phyloP scores from a whole-genome alignment of 1,139 yeast genomes.

The Hemisphaericaspora xylanilytica region DNA sequence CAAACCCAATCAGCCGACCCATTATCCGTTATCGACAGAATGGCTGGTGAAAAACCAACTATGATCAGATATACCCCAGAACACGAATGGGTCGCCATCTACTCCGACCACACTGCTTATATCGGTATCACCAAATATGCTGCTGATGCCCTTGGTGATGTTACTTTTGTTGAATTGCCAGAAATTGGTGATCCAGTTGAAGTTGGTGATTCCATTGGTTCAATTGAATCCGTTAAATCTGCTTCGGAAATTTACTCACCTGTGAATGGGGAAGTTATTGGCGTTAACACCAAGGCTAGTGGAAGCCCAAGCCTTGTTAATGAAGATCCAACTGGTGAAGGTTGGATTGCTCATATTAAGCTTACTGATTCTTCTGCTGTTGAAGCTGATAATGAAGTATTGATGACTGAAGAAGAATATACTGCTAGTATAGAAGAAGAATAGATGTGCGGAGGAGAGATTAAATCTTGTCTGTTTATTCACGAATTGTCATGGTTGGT shows the following conservation, averaged over 20 bases:
- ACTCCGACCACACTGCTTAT: slow-evolving; percentile 77
- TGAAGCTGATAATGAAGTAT: slow-evolving; percentile 27
- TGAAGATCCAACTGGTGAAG: slow-evolving; percentile 87
- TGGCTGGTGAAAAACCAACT: slow-evolving; percentile 46
- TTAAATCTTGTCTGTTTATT: too few species aligned
- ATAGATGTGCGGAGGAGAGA: too few species aligned
- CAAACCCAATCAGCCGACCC: slow-evolving; percentile 48
- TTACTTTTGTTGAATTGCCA: slow-evolving; percentile 89
- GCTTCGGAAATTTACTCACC: slow-evolving; percentile 95
- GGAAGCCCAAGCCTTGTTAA: slow-evolving; percentile 77
- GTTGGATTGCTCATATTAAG: slow-evolving; percentile 85
- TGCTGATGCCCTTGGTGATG: slow-evolving; percentile 97
- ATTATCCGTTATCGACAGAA: slow-evolving; percentile 51
- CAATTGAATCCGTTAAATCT: slow-evolving; percentile 92
- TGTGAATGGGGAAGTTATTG: slow-evolving; percentile 72
- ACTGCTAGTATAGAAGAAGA: slow-evolving; percentile 55
- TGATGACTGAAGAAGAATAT: slow-evolving; percentile 56
- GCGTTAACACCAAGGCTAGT: slow-evolving; percentile 64
- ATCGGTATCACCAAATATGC: slow-evolving; percentile 95
- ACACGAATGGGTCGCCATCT: slow-evolving; percentile 94
- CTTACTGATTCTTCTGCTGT: slow-evolving; percentile 36
- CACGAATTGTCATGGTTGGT: too few species aligned
- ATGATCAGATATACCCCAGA: slow-evolving; percentile 74
- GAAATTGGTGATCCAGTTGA: slow-evolving; percentile 66
- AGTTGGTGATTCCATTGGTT: slow-evolving; percentile 82